Base-by-base conservation (phyloP, 169 alveolate genomes). In the Plasmodium knowlesi region DNA sequence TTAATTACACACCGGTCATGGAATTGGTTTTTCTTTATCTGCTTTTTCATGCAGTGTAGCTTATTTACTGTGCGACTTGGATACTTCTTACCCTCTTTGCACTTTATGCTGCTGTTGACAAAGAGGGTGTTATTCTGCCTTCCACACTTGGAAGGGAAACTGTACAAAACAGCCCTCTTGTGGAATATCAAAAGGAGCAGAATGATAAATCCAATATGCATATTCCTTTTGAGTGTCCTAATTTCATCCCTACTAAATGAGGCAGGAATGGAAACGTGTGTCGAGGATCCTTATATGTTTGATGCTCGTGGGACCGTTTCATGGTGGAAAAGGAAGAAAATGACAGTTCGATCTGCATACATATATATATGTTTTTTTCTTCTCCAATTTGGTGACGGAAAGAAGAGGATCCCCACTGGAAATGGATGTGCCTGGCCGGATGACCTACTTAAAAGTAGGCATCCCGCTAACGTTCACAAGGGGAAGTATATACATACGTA, bases 1-100 rank as follows among this genome's bases (percentile, higher is more conserved):
- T 88, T 82, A 9, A 97, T 96, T 73, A 73, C 82, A 61, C 97
- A 95, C 41, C 90, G 82, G 39, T 97, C 98, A 30, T 95, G 92
- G 50, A 97, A 91, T 72, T 89, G 70, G 71, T 89, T 89, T 79
- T 89, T 89, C 54, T 89, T 89, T 28, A 89, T 85, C 84, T n/a
- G 80, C 82, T 89, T 89, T 78, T 89, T 67, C 37, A 37, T 80
- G 34, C 94, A 79, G 16, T 89, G 46, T 28, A 79, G 41, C 32
- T 37, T 84, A 34, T 74, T 84, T 74, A 8, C 61, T 25, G 39
- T 79, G 12, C 14, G 37, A 43, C 30, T 86, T 50, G 57, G 12
- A 30, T 32, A 30, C 43, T 74, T 46, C 50, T 61, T 30, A 73
- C 37, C 16, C n/a, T 71, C 57, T 14, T 25, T 37, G 53, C 41